Evolutionary conservation across 208 protist genomes (phyloP).

Genomic region (Entamoeba invadens): DNA sequence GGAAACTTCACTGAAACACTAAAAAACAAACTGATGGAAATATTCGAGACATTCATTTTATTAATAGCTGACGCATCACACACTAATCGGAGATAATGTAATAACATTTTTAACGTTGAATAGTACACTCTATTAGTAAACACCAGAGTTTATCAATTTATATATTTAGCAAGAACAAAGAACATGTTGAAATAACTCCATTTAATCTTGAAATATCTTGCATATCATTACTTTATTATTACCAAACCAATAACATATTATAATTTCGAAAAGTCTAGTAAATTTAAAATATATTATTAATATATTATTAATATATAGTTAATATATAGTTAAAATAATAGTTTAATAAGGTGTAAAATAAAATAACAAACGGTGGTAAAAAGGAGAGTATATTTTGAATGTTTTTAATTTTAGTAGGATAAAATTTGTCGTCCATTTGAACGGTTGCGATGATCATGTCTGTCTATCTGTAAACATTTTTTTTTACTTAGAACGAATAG

Average conservation of each 20-base stretch:
- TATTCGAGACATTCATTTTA: slow-evolving; percentile 1
- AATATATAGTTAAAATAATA: no score
- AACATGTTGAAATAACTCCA: no score
- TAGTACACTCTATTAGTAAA: background rate
- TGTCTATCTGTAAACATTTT: background rate
- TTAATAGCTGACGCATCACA: background rate
- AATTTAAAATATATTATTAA: no score
- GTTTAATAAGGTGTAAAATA: background rate
- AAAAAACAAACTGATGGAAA: background rate
- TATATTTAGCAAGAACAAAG: no score
- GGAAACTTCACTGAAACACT: no score
- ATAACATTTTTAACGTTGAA: background rate
- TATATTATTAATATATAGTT: no score
- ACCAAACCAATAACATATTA: no score
- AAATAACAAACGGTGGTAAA: background rate
- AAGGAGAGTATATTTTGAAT: background rate
- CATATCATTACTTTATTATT: no score
- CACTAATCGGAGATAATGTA: background rate
- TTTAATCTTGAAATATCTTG: no score
- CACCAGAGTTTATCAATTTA: no score
- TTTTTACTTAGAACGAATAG: background rate
- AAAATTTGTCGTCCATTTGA: background rate
- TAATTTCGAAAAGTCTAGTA: no score
- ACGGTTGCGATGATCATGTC: background rate
- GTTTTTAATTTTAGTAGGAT: background rate